phyloP scores from a whole-genome alignment of 208 protist species.

The Polymyxa betae region DNA sequence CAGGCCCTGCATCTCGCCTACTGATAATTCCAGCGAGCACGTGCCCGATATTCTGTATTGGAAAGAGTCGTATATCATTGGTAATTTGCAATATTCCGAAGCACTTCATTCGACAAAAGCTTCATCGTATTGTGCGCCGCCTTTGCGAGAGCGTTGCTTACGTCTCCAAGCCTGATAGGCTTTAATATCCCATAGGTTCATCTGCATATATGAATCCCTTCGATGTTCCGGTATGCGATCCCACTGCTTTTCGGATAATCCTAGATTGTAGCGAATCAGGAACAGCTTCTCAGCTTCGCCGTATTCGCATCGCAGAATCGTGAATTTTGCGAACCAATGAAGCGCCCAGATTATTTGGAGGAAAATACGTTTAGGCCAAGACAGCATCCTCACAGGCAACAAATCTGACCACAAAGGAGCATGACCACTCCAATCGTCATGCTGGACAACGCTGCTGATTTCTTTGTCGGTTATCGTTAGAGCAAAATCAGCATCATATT shows the following conservation, averaged over 20 bases:
- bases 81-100: neutral
- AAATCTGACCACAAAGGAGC: neutral
- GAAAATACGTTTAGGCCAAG: neutral
- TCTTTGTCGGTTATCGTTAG: neutral
- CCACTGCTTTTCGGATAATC: neutral
- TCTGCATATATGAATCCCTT: neutral
- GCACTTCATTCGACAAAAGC: conserved; percentile 14
- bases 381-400: conserved; percentile 14
- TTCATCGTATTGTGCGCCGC: neutral
- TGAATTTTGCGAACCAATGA: conserved; percentile 11
- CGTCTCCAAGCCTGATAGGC: conserved; percentile 28
- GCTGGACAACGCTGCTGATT: conserved; percentile 7
- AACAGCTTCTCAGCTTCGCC: conserved; percentile 22
- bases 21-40: too few species aligned
- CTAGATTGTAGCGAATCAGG: neutral
- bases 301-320: neutral
- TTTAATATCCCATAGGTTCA: conserved; percentile 18
- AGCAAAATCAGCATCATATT: neutral
- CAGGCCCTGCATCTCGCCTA: too few species aligned
- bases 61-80: too few species aligned
- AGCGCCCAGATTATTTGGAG: neutral
- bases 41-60: too few species aligned
- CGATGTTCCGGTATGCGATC: conserved; percentile 13
- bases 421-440: neutral
- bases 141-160: neutral